phyloP scores from a whole-genome alignment of 2,329 filamentous ascomycete genomes.

The Huntiella bhutanensis region DNA sequence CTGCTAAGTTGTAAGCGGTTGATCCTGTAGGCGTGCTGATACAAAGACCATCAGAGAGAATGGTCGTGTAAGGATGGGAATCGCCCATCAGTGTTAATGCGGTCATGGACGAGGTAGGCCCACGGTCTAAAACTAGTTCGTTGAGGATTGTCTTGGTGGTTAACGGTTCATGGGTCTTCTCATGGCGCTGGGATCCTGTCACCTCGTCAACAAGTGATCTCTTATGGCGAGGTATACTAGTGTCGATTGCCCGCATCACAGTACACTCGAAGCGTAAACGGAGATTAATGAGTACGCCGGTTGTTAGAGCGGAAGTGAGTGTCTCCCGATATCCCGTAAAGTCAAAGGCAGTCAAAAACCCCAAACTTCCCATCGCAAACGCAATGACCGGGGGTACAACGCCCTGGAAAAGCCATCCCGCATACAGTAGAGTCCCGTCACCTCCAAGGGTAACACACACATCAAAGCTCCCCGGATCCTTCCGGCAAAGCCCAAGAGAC shows the following conservation, averaged over 20 bases:
- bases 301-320: conserved; percentile 51
- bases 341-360: conserved; percentile 93
- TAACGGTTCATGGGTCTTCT: conserved; percentile 52
- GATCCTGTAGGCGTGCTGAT: conserved; percentile 88
- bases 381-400: conserved; percentile 86
- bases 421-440: conserved; percentile 91
- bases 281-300: conserved; percentile 77
- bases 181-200: conserved; percentile 33
- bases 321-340: conserved; percentile 56
- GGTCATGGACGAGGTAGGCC: conserved; percentile 88
- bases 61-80: conserved; percentile 84
- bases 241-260: conserved; percentile 58
- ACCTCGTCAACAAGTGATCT: conserved; percentile 75
- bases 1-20: conserved; percentile 88
- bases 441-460: conserved; percentile 84
- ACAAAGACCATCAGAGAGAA: conserved; percentile 83
- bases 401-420: conserved; percentile 90
- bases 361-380: conserved; percentile 77
- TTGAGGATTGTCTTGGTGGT: conserved; percentile 82
- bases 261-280: conserved; percentile 83
- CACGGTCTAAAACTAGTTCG: conserved; percentile 88
- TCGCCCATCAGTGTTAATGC: conserved; percentile 84
- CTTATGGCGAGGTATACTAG: background rate
- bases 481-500: conserved; percentile 59
- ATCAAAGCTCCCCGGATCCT: conserved; percentile 73